Base-by-base conservation (phyloP, 441 rosid genomes). In the Aquilaria agallochum region DNA sequence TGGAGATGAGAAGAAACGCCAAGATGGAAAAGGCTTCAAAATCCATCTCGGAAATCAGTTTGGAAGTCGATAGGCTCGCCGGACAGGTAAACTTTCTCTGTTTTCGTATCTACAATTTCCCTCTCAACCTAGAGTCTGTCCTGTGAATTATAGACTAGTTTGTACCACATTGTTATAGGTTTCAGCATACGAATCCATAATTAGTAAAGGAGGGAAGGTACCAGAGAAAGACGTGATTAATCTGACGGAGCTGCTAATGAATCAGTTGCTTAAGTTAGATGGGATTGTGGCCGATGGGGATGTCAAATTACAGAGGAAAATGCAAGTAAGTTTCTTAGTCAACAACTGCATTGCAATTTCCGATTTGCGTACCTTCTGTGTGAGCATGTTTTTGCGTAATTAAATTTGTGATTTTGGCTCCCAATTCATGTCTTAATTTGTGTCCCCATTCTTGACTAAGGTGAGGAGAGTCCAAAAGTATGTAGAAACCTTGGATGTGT, bases 391-490 rank as follows among this genome's bases (percentile, higher is more conserved):
- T 15, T 15, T 34, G 11, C 13, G 42, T n/a, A 9, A 11, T 31
- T 45, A 20, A 5, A 8, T 15, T n/a, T 53, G 0, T 12, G 30
- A 10, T 13, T 1, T 34, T 20, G 2, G 44, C 11, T 9, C 48
- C 14, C 47, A 31, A 46, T 34, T 57, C 0, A 12, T 2, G 59
- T 20, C 55, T 49, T 33, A 4, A 7, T n/a, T 32, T 59, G 42
- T 33, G 51, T 31, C 48, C 56, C 9, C 42, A 46, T 63, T 60
- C 47, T 49, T 50, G 36, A 4, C 75, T 53, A 27, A 94, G 99
- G 99, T 91, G 75, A 83, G 59, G 55, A 91, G 97, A 80, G 97
- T 94, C 53, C 99, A 94, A 59, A 87, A 82, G 70, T 94, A 77
- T 69, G 99, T 94, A 1, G 97, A 94, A 69, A 83, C 92, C 49